Percentiles rank a stretch among this genome's conserved stretches.
phyloP scores from a whole-genome alignment of 73 alveolate genomes.

The Paramecium tetraurelia region DNA sequence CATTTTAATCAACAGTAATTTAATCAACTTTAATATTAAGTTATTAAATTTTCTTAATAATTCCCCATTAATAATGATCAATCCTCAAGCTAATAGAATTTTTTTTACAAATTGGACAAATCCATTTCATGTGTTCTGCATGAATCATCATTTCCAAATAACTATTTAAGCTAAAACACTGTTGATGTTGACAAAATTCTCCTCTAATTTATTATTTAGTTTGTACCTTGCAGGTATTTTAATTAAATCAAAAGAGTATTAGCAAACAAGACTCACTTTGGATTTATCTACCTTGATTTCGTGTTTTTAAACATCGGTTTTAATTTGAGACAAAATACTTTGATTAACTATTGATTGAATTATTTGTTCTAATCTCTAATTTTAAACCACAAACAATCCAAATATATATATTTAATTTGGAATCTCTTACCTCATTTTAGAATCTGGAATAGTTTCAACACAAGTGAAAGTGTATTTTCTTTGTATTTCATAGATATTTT shows the following conservation, averaged over 20 bases:
- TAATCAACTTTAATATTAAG: background rate
- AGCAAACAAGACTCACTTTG: background rate
- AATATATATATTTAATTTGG: background rate
- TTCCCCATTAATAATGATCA: background rate
- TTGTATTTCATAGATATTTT: background rate
- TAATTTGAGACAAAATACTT: background rate
- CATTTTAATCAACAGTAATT: background rate
- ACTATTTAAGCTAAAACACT: background rate
- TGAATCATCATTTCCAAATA: constrained; percentile 32
- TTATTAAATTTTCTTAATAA: background rate
- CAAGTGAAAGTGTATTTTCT: background rate
- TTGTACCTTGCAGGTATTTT: constrained; percentile 44
- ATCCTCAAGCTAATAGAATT: background rate
- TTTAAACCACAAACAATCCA: background rate
- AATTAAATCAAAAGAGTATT: background rate
- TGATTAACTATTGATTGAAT: background rate
- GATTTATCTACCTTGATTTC: background rate
- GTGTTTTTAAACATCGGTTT: background rate
- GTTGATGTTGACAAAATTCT: constrained; percentile 18
- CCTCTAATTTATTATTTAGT: background rate
- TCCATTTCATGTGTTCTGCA: constrained; percentile 33
- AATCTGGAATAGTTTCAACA: background rate
- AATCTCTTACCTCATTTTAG: constrained; percentile 1
- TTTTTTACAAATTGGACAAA: constrained; percentile 20
- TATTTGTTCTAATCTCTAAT: background rate